Base-by-base conservation (phyloP, 1,284 basidiomycete species). In the Papiliotrema nemorosa region DNA sequence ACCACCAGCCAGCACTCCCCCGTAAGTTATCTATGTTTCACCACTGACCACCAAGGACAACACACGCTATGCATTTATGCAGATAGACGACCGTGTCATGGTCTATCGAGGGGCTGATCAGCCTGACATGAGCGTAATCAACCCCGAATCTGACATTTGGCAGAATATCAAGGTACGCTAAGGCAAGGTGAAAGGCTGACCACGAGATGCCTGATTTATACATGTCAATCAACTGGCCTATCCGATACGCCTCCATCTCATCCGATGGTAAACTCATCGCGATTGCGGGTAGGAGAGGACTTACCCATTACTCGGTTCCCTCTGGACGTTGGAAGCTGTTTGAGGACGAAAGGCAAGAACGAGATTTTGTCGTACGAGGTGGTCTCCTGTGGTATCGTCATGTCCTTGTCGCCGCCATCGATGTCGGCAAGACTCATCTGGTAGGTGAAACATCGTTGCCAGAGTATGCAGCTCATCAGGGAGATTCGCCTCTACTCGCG, bases 121-220 rank as follows among this genome's bases (percentile, higher is more conserved):
- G 73, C 92, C 91, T 7, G 94, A 98, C 67, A 88, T 96, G 84
- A 93, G 90, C 66, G 86, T 98, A 43, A 97, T 98, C 70, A 97
- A 97, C 66, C 94, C 94, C n/a, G 93, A 97, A 66, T 90, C 90
- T 3, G 94, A 97, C 64, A 91, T 97, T 7, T 97, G 93, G 91
- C 90, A 97, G 62, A 87, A 90, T 74, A 87, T 97, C 71, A 92
- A 91, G 80, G 88, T 80, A 26, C 24, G 18, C 22, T 13, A 3
- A 10, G 12, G 18, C 3, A 12, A 13, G 3, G 20, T 27, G 9
- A 10, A 13, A 27, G 22, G 47, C 13, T 27, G 27, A 20, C 41
- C 31, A 29, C 31, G 2, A 75, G 70, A 67, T 98, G n/a, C 96
- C 96, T 0, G 83, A 87, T 62, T 77, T 79, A 20, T 99, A 98